A percentile compares a stretch with the other conserved stretches of the same genome.
Evolutionary conservation across 1,284 basidiomycete genomes (phyloP).

Genomic region (Irpex lacteus): DNA sequence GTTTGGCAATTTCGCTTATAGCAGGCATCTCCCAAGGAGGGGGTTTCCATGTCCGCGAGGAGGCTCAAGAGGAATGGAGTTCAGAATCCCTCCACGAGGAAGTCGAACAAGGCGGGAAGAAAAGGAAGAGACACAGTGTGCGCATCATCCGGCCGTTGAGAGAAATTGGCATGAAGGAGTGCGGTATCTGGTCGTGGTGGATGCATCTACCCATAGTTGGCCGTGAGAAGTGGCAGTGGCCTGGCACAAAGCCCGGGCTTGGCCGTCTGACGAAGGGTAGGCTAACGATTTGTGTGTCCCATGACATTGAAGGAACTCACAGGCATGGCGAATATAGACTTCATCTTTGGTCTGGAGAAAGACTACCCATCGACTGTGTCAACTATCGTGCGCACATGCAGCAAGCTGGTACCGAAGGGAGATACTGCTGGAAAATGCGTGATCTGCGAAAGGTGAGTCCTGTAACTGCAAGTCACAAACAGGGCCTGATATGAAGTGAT

Average conservation of each 20-base stretch:
- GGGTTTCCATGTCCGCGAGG: conserved; percentile 73
- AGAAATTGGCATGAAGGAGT: conserved; percentile 82
- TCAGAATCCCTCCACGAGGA: conserved; percentile 17
- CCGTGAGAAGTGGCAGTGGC: conserved; percentile 42
- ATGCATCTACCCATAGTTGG: conserved; percentile 52
- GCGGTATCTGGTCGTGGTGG: conserved; percentile 76
- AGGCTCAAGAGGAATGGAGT: conserved; percentile 67
- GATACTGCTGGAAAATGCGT: conserved; percentile 50
- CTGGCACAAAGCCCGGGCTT: conserved; percentile 59
- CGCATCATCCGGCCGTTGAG: conserved; percentile 68
- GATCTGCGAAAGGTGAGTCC: conserved; percentile 69
- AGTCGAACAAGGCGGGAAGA: conserved; percentile 3
- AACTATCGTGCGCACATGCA: conserved; percentile 81
- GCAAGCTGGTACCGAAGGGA: conserved; percentile 76
- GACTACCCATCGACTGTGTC: conserved; percentile 90
- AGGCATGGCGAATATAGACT: conserved; percentile 48
- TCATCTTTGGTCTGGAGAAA: conserved; percentile 77
- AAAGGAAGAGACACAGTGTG: conserved; percentile 30
- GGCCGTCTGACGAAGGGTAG: conserved; percentile 73
- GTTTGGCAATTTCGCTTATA: conserved; percentile 76
- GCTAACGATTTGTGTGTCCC: conserved; percentile 2
- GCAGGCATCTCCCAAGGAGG: conserved; percentile 77
- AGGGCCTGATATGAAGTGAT: neutral
- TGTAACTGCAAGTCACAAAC: neutral
- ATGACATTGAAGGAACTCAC: neutral